Conservation (phyloP, 495 filamentous ascomycete species). For the Apiosordaria backusii region DNA sequence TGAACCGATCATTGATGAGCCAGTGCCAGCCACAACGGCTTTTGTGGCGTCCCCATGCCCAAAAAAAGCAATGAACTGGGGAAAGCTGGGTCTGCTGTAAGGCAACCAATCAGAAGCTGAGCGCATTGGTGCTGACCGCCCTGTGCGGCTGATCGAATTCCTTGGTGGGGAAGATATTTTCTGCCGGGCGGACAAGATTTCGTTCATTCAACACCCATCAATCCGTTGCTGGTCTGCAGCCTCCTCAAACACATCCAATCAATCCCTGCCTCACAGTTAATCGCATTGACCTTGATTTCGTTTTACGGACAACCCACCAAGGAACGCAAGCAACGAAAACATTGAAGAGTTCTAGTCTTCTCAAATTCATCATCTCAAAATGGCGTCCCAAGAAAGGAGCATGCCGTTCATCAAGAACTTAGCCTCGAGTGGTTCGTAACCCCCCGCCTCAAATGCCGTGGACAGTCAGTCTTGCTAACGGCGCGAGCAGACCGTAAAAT, state of each 20-base stretch:
- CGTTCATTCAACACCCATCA: slow-evolving; percentile 9
- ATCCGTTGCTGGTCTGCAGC: neutral
- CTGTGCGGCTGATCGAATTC: neutral
- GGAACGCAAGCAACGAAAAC: neutral
- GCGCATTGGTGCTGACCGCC: slow-evolving; percentile 1
- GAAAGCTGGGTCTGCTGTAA: neutral
- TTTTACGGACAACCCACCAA: neutral
- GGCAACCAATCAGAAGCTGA: slow-evolving; percentile 7
- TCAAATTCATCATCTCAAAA: slow-evolving; percentile 21
- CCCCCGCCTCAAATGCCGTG: neutral
- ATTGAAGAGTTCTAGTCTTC: neutral
- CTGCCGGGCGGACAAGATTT: slow-evolving; percentile 39
- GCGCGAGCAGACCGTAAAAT: slow-evolving; percentile 65
- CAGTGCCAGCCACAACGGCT: neutral
- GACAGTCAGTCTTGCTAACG: neutral
- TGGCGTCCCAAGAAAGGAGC: slow-evolving; percentile 42
- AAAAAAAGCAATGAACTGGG: neutral
- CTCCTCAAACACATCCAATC: neutral
- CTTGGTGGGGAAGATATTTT: slow-evolving; percentile 17
- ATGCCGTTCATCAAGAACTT: slow-evolving; percentile 54
- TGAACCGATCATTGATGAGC: no score
- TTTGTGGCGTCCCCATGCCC: neutral
- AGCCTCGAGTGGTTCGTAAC: slow-evolving; percentile 46
- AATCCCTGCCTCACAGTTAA: neutral
- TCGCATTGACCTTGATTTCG: neutral